Evolutionary conservation across 495 filamentous ascomycete genomes (phyloP), one percentile per base, ranked within the genome.

Genomic region (Penicillium bialowiezense): DNA sequence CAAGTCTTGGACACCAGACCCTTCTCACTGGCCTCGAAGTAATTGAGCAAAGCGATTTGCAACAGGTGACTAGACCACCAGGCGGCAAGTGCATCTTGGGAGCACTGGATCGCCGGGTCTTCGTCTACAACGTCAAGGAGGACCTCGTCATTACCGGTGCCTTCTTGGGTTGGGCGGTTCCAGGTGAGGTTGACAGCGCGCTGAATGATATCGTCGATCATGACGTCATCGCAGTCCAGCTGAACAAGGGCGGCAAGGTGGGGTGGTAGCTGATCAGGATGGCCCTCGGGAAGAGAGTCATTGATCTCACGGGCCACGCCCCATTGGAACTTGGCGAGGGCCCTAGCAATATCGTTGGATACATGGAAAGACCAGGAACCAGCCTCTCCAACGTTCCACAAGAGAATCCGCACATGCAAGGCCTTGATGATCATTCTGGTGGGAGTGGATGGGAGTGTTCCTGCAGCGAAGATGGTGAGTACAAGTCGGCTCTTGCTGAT

Each of bases 141-240:
- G 35, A 86, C 86, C 42, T 85, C 83, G 24, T 78, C 68, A 8
- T 78, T 74, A 14, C 74, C 70, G 1, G 82, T 76, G 19, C 85
- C 79, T 54, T 86, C 74, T 12, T 82, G 81, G 1, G 85, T 92
- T 6, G 80, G 82, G 44, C 80, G 79, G 60, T 95, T 95, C 86
- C 90, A 96, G 7, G 90, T 89, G 4, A 97, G 78, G 62, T 96
- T 96, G 52, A 91, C 90, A 2, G 90, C 91, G 38, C 91, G 81
- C 63, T 96, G 90, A 32, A 90, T 78, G 46, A 96, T 87, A 50
- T 71, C 70, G 44, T 85, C 79, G 48, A 82, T 82, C 62, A 97
- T 78, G 15, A 96, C 89, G 21, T 87, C 81, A 31, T 90, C 87
- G 54, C 83, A 88, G 14, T 92, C 86, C 23, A 85, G 79, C 41